A percentile compares a stretch with the other conserved stretches of the same genome.
Evolutionary conservation across 495 filamentous ascomycete genomes (phyloP).

Genomic region (Penicillium subrubescens): DNA sequence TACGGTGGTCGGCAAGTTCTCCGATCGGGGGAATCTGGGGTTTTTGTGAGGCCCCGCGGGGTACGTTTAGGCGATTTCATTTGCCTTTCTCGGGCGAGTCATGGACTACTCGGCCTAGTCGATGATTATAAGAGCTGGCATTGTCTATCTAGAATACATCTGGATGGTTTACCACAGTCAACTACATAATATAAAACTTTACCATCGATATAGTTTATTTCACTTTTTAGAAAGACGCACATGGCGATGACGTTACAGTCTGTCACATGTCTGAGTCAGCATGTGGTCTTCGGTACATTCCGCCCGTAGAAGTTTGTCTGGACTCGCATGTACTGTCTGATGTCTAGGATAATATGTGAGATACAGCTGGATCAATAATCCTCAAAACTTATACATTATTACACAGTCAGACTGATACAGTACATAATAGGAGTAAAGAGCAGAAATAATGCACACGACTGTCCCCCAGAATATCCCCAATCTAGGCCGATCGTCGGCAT

Average conservation of each 20-base stretch:
- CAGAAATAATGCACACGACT: background rate
- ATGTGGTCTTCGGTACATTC: conserved; percentile 20
- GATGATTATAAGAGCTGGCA: background rate
- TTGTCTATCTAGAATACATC: background rate
- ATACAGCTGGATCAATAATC: background rate
- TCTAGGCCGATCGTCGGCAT: conserved; percentile 33
- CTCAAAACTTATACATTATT: background rate
- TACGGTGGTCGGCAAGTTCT: conserved; percentile 22
- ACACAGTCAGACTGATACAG: background rate
- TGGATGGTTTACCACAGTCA: background rate
- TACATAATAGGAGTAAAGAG: background rate
- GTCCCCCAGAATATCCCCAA: background rate
- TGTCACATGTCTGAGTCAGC: conserved; percentile 42
- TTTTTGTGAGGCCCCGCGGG: conserved; percentile 14
- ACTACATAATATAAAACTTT: background rate
- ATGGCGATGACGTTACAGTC: conserved; percentile 29
- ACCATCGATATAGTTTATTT: background rate
- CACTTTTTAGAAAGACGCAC: conserved; percentile 10
- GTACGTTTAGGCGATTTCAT: conserved; percentile 1
- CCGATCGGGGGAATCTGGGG: conserved; percentile 28
- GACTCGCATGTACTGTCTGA: background rate
- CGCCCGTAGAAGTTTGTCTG: background rate
- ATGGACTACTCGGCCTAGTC: background rate
- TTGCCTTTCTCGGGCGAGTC: conserved; percentile 11
- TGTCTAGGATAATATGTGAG: background rate